Conservation (phyloP, 768 basidiomycete species). For the Calocera cornea region DNA sequence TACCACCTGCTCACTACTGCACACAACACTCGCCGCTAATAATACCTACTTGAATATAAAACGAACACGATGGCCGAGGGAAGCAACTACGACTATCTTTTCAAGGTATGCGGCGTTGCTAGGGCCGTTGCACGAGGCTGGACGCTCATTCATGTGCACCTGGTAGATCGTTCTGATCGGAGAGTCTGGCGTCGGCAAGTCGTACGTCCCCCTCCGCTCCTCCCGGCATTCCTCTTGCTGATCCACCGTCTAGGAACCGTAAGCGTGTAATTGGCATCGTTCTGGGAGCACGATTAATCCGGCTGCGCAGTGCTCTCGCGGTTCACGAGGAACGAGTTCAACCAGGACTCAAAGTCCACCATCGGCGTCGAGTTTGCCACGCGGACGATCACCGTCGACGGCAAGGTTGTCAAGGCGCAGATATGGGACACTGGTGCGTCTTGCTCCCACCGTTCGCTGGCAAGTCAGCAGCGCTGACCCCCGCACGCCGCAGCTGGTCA, state of each 20-base stretch:
- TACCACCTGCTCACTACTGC: not conserved
- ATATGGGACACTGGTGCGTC: slow-evolving; percentile 93
- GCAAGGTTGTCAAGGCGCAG: slow-evolving; percentile 94
- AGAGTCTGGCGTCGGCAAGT: slow-evolving; percentile 98
- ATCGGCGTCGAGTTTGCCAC: slow-evolving; percentile 99
- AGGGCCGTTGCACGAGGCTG: not conserved
- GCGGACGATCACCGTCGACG: slow-evolving; percentile 86
- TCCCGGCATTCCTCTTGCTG: slow-evolving; percentile 4
- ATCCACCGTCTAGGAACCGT: slow-evolving; percentile 42
- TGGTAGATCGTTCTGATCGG: slow-evolving; percentile 91
- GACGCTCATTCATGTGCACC: not conserved
- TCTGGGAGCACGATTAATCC: not conserved
- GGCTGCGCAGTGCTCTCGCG: slow-evolving; percentile 76
- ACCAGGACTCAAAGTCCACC: slow-evolving; percentile 96
- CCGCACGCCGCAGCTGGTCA: slow-evolving; percentile 76
- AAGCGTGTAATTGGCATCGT: slow-evolving; percentile 21
- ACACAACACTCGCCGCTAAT: not conserved
- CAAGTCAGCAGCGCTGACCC: not conserved
- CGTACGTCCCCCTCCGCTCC: slow-evolving; percentile 46
- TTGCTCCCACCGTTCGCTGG: too few relatives aligned
- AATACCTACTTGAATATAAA: not conserved
- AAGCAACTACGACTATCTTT: slow-evolving; percentile 95
- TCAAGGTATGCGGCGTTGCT: slow-evolving; percentile 60
- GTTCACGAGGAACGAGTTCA: slow-evolving; percentile 99
- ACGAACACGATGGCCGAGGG: slow-evolving; percentile 59